Percentiles rank a stretch among this genome's conserved stretches.
phyloP scores from a whole-genome alignment of 768 basidiomycete species.

The Boletus subparvulus region DNA sequence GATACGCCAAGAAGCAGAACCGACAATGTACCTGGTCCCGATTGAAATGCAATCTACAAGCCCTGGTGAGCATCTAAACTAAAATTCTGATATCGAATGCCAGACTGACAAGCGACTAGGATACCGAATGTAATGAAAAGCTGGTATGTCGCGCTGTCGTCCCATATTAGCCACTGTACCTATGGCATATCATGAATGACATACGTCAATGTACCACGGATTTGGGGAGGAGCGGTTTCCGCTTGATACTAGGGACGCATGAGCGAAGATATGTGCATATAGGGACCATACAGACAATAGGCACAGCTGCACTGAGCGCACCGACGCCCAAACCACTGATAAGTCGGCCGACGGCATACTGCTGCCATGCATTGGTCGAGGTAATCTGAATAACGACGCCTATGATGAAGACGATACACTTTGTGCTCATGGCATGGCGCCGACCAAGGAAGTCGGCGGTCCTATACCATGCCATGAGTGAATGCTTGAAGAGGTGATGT shows the following conservation, averaged over 20 bases:
- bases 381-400: constrained; percentile 63
- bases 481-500: neutral
- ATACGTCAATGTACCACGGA: constrained; percentile 63
- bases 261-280: constrained; percentile 1
- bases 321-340: constrained; percentile 69
- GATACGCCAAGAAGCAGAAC: neutral
- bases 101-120: constrained; percentile 54
- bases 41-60: constrained; percentile 22
- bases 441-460: constrained; percentile 66
- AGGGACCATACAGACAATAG: constrained; percentile 43
- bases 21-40: neutral
- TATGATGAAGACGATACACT: constrained; percentile 24
- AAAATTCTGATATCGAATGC: neutral
- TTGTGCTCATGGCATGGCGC: constrained; percentile 28
- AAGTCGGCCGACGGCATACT: constrained; percentile 65
- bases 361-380: constrained; percentile 55
- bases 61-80: neutral
- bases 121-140: constrained; percentile 73
- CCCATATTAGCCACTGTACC: neutral
- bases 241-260: constrained; percentile 53
- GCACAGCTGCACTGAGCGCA: constrained; percentile 64
- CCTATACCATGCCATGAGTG: constrained; percentile 28
- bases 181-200: neutral
- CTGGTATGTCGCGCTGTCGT: constrained; percentile 47
- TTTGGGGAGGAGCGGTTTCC: constrained; percentile 69